Evolutionary conservation across 2,329 filamentous ascomycete species (phyloP).

Genomic region (Trichoderma sp.): DNA sequence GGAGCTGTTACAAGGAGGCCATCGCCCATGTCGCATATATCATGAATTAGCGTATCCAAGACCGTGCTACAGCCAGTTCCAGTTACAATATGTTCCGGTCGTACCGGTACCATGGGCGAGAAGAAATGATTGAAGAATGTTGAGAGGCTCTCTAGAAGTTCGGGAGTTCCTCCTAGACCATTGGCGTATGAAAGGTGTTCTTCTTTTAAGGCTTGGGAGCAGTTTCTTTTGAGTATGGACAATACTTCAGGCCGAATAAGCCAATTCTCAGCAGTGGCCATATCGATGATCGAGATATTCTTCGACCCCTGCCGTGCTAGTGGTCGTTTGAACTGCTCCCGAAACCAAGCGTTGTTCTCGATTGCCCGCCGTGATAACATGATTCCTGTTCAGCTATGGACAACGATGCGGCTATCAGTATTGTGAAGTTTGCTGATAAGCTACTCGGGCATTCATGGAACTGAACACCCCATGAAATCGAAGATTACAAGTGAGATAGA

Average conservation of each 20-base stretch:
- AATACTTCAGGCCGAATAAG: slow-evolving; percentile 13
- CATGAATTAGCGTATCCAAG: slow-evolving; percentile 10
- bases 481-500: background rate
- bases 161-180: slow-evolving; percentile 6
- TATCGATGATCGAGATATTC: background rate
- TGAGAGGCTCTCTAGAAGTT: background rate
- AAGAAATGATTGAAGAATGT: slow-evolving; percentile 16
- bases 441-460: background rate
- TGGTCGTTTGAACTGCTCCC: slow-evolving; percentile 11
- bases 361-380: slow-evolving; percentile 16
- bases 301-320: slow-evolving; percentile 3
- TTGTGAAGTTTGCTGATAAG: background rate
- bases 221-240: slow-evolving; percentile 1
- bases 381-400: background rate
- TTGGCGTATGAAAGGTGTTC: slow-evolving; percentile 11
- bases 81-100: slow-evolving; percentile 10
- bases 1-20: slow-evolving; percentile 9
- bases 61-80: slow-evolving; percentile 6
- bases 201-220: background rate
- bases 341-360: slow-evolving; percentile 17
- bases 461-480: background rate
- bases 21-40: slow-evolving; percentile 15
- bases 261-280: slow-evolving; percentile 19
- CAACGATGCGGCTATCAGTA: background rate
- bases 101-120: background rate